A percentile compares a stretch with the other conserved stretches of the same genome.
Conservation (phyloP, 2,329 filamentous ascomycete species). For the Fusarium stilboides region DNA sequence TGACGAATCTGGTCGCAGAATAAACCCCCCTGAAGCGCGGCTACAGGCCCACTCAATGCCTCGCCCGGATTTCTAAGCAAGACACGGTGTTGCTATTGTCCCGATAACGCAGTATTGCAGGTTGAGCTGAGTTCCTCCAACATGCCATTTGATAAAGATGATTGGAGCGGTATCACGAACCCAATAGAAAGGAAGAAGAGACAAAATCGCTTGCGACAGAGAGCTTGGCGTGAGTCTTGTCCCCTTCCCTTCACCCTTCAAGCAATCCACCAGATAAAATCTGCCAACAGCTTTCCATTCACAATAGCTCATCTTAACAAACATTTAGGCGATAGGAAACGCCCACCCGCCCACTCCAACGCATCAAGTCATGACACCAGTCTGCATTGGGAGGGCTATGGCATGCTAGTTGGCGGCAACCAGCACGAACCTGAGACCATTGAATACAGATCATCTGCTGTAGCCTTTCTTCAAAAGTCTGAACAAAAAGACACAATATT, state of each 20-base stretch:
- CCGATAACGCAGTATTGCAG: too few relatives aligned
- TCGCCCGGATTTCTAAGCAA: too few relatives aligned
- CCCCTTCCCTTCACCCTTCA: too few relatives aligned
- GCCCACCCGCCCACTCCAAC: fast-evolving
- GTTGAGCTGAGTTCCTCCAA: background rate
- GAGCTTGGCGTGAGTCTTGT: slow-evolving; percentile 4
- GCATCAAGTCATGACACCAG: background rate
- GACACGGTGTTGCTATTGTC: background rate
- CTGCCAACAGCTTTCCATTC: background rate
- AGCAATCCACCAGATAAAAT: too few relatives aligned
- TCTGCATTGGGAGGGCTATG: background rate
- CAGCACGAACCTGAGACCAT: background rate
- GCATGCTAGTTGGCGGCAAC: background rate
- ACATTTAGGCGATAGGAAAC: background rate
- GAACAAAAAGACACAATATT: background rate
- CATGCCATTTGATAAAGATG: background rate
- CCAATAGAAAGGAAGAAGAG: background rate
- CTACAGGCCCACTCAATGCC: background rate
- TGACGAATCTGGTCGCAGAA: background rate
- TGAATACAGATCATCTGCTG: background rate
- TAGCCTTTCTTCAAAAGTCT: background rate
- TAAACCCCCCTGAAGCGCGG: background rate
- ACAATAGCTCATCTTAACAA: background rate
- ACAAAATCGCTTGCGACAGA: background rate
- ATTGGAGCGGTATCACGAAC: background rate